Evolutionary conservation across 2,329 filamentous ascomycete species (phyloP).

Genomic region (Trichophyton rubrum): DNA sequence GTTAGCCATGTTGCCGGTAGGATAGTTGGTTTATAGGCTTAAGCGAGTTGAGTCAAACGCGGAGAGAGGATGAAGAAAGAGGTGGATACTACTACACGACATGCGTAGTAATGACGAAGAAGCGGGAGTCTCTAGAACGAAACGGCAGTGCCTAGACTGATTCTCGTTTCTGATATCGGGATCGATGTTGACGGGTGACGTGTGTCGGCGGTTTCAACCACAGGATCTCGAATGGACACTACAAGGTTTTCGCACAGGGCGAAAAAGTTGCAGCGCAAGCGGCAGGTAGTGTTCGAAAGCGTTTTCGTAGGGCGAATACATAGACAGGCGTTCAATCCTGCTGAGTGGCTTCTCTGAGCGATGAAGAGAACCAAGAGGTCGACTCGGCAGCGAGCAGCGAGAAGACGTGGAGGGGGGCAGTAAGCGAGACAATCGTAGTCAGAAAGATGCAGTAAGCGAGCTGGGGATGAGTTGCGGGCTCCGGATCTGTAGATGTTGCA

Average conservation of each 20-base stretch:
- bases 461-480: neutral
- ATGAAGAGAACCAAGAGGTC: slow-evolving; percentile 18
- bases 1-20: slow-evolving; percentile 70
- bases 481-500: neutral
- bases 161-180: slow-evolving; percentile 14
- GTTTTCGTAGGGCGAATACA: slow-evolving; percentile 96
- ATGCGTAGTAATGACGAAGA: slow-evolving; percentile 36
- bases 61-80: slow-evolving; percentile 32
- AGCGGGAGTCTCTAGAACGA: slow-evolving; percentile 5
- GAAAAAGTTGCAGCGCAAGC: slow-evolving; percentile 94
- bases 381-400: neutral
- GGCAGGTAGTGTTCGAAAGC: slow-evolving; percentile 88
- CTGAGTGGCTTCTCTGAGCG: slow-evolving; percentile 27
- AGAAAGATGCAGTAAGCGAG: neutral
- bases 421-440: neutral
- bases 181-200: slow-evolving; percentile 16
- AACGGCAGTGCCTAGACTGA: slow-evolving; percentile 13
- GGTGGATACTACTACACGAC: slow-evolving; percentile 43
- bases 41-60: slow-evolving; percentile 17
- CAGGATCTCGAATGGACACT: slow-evolving; percentile 79
- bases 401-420: neutral
- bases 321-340: slow-evolving; percentile 54
- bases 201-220: slow-evolving; percentile 55
- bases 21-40: slow-evolving; percentile 15
- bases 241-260: slow-evolving; percentile 88